Base-by-base conservation (phyloP, 768 basidiomycete genomes). In the Boletus tomentosulus region DNA sequence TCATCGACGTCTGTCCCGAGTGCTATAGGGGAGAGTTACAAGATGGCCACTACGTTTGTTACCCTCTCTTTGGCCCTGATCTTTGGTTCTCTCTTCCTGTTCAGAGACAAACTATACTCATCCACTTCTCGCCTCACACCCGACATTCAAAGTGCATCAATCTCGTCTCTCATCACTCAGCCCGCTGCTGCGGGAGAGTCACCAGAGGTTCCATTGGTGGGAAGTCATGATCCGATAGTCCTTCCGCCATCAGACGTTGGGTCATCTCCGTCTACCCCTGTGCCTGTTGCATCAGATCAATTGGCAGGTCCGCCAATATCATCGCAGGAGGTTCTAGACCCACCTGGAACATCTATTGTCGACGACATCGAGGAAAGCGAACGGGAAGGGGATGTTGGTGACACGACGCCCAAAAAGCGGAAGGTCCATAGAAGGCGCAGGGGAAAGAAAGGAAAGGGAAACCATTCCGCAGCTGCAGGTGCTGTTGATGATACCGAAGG, bases 331-430 rank as follows among this genome's bases (percentile, higher is more conserved):
- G 37, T 34, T 3, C 25, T 22, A 27, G 68, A 70, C 12, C 30
- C 50, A 12, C 50, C 54, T 25, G 44, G 37, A 10, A 7, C 30
- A 27, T 41, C 34, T 25, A 45, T 52, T 2, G 65, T 56, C 41
- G 73, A 63, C 38, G 83, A 77, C 47, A 75, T 68, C 2, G 85
- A 83, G n/a, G 85, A 82, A 11, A 81, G 81, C 35, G 83, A 83
- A 52, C 83, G 78, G 60, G 83, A 81, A 59, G 75, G 68, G 3
- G 74, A 77, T 25, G 49, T 3, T 22, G 65, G 66, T 1, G 73
- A 73, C 1, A 73, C 75, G 4, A 72, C 75, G 0, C 77, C 79
- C 0, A 78, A 73, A 24, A 77, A 75, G 62, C 66, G 72, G 46
- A 72, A 73, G 58, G 55, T 54, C 34, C 68, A 53, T 33, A 63